These are phyloP conservation scores for Exserohilum rostratum DNA, from an alignment of 2,329 filamentous ascomycete species.

Conservation along the genomic window DNA sequence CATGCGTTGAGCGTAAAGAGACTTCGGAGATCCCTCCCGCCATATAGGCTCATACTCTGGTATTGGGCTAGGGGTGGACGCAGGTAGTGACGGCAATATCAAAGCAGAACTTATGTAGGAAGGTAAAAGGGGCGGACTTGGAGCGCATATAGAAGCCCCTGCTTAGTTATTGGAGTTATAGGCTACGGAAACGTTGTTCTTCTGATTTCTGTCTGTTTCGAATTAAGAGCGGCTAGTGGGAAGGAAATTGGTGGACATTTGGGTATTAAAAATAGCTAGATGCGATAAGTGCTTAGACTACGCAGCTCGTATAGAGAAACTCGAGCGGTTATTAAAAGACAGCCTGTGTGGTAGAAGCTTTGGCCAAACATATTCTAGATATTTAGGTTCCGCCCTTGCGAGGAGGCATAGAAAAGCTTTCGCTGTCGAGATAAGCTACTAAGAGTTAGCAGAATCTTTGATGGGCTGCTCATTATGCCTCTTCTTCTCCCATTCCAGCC, in stretches of 20 bases:
- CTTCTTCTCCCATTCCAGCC: slow-evolving; percentile 13
- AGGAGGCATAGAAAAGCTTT: slow-evolving; percentile 14
- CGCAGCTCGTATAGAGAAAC: slow-evolving; percentile 3
- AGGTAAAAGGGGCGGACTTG: slow-evolving; percentile 1
- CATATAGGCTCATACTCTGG: slow-evolving; percentile 2
- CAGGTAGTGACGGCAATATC: slow-evolving; percentile 1
- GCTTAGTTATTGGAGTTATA: neutral
- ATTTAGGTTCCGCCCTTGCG: slow-evolving; percentile 8
- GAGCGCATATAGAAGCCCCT: neutral
- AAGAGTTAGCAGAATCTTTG: slow-evolving; percentile 9
- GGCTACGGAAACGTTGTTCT: neutral
- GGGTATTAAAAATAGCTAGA: slow-evolving; percentile 2
- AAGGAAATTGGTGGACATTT: slow-evolving; percentile 3
- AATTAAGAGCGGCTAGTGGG: neutral
- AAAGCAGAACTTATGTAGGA: slow-evolving; percentile 8
- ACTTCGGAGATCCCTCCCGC: slow-evolving; percentile 1
- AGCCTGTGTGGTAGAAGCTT: slow-evolving; percentile 15
- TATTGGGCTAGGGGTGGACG: slow-evolving; percentile 1
- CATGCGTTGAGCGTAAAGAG: slow-evolving; percentile 3
- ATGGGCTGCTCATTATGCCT: slow-evolving; percentile 7
- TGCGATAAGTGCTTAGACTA: slow-evolving; percentile 5
- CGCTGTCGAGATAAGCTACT: slow-evolving; percentile 8
- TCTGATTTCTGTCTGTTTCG: neutral
- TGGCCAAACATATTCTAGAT: slow-evolving; percentile 10
- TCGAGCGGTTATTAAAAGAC: slow-evolving; percentile 6